Conservation (phyloP, 768 basidiomycete species). For the Dictyophora rubrovolvata region DNA sequence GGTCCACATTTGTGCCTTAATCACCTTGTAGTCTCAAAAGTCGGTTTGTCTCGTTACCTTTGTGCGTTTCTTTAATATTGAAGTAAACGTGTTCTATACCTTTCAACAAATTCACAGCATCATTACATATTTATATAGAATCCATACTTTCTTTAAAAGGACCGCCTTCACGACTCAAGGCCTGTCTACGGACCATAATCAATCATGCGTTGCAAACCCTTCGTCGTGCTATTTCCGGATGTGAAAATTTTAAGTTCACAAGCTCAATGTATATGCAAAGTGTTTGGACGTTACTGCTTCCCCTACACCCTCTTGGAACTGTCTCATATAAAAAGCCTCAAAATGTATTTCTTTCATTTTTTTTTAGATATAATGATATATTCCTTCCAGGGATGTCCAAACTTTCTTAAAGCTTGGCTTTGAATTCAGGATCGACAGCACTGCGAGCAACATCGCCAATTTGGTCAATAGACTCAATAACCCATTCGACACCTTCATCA, state of each 20-base stretch:
- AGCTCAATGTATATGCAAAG: background rate
- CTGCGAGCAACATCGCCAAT: constrained; percentile 64
- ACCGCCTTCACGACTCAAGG: no score
- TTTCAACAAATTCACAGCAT: no score
- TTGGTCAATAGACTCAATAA: constrained; percentile 72
- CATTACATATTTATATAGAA: no score
- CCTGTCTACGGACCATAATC: no score
- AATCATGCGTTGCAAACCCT: no score
- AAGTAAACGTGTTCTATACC: no score
- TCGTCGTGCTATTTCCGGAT: no score
- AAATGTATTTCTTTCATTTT: constrained; percentile 9
- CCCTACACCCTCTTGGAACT: no score
- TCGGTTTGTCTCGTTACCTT: background rate
- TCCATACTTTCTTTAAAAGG: background rate
- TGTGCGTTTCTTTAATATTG: no score
- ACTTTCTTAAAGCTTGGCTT: constrained; percentile 45
- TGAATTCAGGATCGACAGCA: constrained; percentile 24
- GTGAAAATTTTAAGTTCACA: background rate
- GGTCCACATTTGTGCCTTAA: no score
- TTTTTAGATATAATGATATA: background rate
- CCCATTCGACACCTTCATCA: constrained; percentile 86
- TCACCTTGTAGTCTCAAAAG: background rate
- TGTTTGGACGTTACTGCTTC: no score
- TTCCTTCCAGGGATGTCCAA: background rate
- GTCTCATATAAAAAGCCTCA: no score